Evolutionary conservation across 495 filamentous ascomycete genomes (phyloP), one percentile per base, ranked within the genome.

Genomic region (Hypoxylon fuscum): DNA sequence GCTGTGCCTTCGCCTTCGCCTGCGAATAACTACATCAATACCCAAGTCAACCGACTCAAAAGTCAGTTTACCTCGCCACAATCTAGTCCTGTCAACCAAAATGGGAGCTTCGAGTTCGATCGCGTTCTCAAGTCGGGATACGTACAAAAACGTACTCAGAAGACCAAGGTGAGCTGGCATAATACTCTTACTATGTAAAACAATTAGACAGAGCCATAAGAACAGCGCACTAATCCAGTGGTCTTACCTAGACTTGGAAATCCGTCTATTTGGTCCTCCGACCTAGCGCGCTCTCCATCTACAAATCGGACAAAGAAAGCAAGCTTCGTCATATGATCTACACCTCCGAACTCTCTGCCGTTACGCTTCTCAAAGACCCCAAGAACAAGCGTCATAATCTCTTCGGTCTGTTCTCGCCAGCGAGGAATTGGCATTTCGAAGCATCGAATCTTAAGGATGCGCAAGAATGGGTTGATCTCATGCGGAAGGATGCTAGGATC

Each of bases 101-200:
- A 97, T 70, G 95, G 95, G 31, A 92, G 90, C 70, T 98, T 96
- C 73, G 92, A 92, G 66, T 95, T 96, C 68, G 95, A 98, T 71
- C 87, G 92, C 12, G 91, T 97, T 35, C 76, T 98, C 68, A 97
- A 96, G 76, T 86, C 87, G 44, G 93, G 94, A 17, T 88, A 86
- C 66, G 88, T 96, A 34, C 82, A 86, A 63, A 96, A 96, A 73
- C 86, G 94, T 29, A 94, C 92, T 10, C 88, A 91, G 49, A 96
- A 95, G 77, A 97, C 94, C 47, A 97, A 96, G 87, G 95, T 96
- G 74, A 54, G 76, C 47, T 29, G 47, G 35, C 23, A 50, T 18
- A 29, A 48, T 21, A 25, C 22, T 49, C 59, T 52, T 21, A 11
- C n/a, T 12, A 37, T 46, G 25, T 27, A 8, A 8, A 4, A 27